Evolutionary conservation across 1,139 yeast genomes (phyloP).

Genomic region (Suhomyces taliae): DNA sequence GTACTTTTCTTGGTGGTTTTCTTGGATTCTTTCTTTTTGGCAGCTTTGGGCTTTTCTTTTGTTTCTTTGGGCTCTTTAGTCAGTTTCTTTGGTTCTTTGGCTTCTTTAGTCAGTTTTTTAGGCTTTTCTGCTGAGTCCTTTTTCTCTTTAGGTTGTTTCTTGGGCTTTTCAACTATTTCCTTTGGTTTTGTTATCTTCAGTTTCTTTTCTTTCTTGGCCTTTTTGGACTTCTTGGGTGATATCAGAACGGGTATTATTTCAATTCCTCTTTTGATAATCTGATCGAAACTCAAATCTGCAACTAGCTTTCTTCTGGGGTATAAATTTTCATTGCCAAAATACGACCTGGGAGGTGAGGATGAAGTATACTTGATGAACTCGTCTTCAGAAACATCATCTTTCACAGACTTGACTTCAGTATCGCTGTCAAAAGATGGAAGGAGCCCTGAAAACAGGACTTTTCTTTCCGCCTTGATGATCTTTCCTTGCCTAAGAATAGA

Average conservation of each 20-base stretch:
- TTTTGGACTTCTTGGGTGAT: slow-evolving; percentile 24
- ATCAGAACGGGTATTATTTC: slow-evolving; percentile 27
- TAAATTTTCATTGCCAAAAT: slow-evolving; percentile 18
- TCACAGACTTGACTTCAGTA: not conserved
- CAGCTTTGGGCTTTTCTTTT: slow-evolving; percentile 2
- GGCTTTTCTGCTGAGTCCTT: not conserved
- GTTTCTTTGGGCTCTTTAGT: not conserved
- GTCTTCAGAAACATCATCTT: slow-evolving; percentile 2
- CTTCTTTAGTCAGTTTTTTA: not conserved
- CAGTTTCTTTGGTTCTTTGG: not conserved
- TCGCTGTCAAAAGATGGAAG: slow-evolving; percentile 21
- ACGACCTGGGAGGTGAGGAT: slow-evolving; percentile 25
- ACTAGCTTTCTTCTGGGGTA: slow-evolving; percentile 29
- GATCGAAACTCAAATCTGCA: slow-evolving; percentile 27
- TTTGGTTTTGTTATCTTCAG: not conserved
- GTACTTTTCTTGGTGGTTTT: not conserved
- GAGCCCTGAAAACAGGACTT: slow-evolving; percentile 15
- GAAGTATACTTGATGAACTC: slow-evolving; percentile 21
- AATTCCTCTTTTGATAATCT: slow-evolving; percentile 20
- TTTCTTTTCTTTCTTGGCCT: slow-evolving; percentile 15
- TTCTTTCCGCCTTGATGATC: slow-evolving; percentile 5
- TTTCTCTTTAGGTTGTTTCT: slow-evolving; percentile 1
- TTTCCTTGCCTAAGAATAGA: slow-evolving; percentile 14
- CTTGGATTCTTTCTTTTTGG: not conserved
- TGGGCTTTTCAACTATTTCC: not conserved